Percentiles rank a stretch among this genome's conserved stretches.
phyloP scores from a whole-genome alignment of 768 basidiomycete genomes.

The Suillus fuscotomentosus region DNA sequence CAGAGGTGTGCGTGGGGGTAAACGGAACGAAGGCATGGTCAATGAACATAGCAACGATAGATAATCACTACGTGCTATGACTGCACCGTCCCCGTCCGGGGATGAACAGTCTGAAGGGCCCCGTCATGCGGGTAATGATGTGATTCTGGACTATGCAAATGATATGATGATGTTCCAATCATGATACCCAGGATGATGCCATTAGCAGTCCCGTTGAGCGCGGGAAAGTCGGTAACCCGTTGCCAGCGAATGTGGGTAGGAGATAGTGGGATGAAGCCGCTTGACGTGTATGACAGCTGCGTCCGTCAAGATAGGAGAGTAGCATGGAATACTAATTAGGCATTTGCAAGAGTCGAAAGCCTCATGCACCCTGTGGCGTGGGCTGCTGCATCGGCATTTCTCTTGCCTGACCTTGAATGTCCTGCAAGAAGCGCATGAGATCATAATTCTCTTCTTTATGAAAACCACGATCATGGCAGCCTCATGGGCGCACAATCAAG shows the following conservation, averaged over 20 bases:
- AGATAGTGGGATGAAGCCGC: not conserved
- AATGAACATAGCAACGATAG: not conserved
- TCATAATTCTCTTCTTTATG: not conserved
- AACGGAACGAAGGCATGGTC: not conserved
- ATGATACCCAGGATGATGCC: slow-evolving; percentile 2
- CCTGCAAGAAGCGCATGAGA: slow-evolving; percentile 36
- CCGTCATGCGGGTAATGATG: not conserved
- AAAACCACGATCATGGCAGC: not conserved
- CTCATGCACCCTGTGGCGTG: slow-evolving; percentile 66
- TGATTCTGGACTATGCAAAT: slow-evolving; percentile 3
- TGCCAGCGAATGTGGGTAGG: not conserved
- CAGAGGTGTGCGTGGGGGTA: slow-evolving; percentile 3
- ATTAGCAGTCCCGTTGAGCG: not conserved
- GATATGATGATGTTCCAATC: not conserved
- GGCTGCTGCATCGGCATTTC: slow-evolving; percentile 68
- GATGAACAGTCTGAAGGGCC: not conserved
- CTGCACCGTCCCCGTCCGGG: not conserved
- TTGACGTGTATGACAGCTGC: not conserved
- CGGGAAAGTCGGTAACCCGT: not conserved
- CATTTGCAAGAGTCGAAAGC: not conserved
- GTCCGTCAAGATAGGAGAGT: not conserved
- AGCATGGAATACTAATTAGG: not conserved
- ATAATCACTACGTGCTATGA: slow-evolving; percentile 1
- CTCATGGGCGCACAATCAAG: not conserved
- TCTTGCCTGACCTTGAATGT: slow-evolving; percentile 61